Base-by-base conservation (phyloP, 805 yeast genomes). In the Kuraishia floccosa region DNA sequence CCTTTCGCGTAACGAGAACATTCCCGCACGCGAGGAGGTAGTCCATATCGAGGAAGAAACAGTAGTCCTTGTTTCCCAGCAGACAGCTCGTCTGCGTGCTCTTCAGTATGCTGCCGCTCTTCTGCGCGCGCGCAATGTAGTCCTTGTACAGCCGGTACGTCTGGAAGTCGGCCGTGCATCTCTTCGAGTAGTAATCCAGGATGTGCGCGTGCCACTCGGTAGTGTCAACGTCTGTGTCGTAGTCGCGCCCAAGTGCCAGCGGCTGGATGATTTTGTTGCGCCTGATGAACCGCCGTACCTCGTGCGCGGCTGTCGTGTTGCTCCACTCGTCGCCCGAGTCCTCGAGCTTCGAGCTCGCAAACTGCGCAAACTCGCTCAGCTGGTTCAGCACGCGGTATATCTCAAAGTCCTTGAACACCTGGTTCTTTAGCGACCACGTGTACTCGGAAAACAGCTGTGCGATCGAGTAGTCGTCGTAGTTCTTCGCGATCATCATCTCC, bases 381-480 rank as follows among this genome's bases (percentile, higher is more conserved):
- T 39, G 28, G 14, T 37, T 17, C n/a, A 37, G 24, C 10, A 40
- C 39, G 6, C 35, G 23, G 15, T 42, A 39, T 21, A 39, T 38
- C 23, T 44, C 37, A 33, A 53, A 49, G 3, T 52, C 35, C 3
- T 48, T 44, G 15, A 45, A 37, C 4, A 52, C 30, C 10, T 30
- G 35, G 7, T 37, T 25, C 17, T 38, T 35, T 28, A 52, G 35
- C 19, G 44, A 38, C 23, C 44, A 37, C 7, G 47, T 15, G 27
- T 50, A 49, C 20, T 39, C 38, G 2, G 48, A 36, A 16, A 52
- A 21, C 3, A 38, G 23, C 13, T 42, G 38, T 23, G 35, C 50
- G 14, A 53, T 41, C 5, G 56, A 42, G 11, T 35, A 33, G 35
- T 52, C 59, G 32, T 45, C 52, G 30, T 51, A 54, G 30, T 45